A percentile compares a stretch with the other conserved stretches of the same genome.
Conservation (phyloP, 257 asterid species). For the Jasminum sambac region DNA sequence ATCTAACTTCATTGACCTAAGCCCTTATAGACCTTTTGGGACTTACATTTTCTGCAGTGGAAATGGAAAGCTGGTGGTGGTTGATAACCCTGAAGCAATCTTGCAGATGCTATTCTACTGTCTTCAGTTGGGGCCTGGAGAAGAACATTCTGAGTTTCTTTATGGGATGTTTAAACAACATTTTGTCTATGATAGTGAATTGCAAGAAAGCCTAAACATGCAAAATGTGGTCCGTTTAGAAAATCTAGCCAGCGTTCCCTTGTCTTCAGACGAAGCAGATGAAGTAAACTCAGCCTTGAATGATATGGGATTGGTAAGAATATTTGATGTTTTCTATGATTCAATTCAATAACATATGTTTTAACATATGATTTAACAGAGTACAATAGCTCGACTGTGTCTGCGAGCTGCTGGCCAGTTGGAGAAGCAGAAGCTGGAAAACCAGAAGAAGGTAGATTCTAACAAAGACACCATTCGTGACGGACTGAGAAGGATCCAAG, state of each 20-base stretch:
- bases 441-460: constrained; percentile 54
- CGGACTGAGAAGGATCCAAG: constrained; percentile 53
- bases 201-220: constrained; percentile 67
- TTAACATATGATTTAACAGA: constrained; percentile 54
- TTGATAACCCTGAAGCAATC: constrained; percentile 77
- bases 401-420: constrained; percentile 83
- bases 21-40: constrained; percentile 86
- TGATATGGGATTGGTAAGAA: constrained; percentile 75
- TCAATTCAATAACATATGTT: no score
- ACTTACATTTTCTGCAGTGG: constrained; percentile 54
- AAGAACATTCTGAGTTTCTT: constrained; percentile 36
- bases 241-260: constrained; percentile 58
- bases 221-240: constrained; percentile 56
- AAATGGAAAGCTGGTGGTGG: constrained; percentile 55
- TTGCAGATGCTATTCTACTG: constrained; percentile 69
- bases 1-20: constrained; percentile 66
- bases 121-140: constrained; percentile 60
- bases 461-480: constrained; percentile 48
- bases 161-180: constrained; percentile 50
- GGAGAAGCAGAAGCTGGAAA: constrained; percentile 66
- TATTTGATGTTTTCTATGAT: no score
- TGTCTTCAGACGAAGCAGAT: constrained; percentile 53
- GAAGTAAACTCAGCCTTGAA: constrained; percentile 39
- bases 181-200: constrained; percentile 52
- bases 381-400: constrained; percentile 69